These are phyloP conservation scores for Phytophthora kernoviae DNA, from an alignment of 352 stramenopile species.

Conservation along the genomic window DNA sequence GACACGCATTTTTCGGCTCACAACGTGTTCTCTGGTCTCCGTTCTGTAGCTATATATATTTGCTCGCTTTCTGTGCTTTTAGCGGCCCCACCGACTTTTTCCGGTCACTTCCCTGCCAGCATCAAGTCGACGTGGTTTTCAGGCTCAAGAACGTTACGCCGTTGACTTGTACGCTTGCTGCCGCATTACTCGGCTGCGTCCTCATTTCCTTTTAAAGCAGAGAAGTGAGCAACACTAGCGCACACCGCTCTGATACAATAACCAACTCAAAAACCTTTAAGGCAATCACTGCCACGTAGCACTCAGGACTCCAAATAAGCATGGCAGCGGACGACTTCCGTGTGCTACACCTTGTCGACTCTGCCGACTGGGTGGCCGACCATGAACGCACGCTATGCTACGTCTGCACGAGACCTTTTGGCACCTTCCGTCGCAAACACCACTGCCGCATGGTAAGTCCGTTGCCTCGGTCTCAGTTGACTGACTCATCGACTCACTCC, in stretches of 20 bases:
- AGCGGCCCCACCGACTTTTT: slow-evolving; percentile 28
- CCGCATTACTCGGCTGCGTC: slow-evolving; percentile 13
- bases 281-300: too few relatives aligned
- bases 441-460: slow-evolving; percentile 79
- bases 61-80: slow-evolving; percentile 15
- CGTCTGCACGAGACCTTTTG: slow-evolving; percentile 80
- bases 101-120: slow-evolving; percentile 11
- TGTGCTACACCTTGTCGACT: slow-evolving; percentile 76
- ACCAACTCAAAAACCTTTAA: too few relatives aligned
- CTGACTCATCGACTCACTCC: not conserved
- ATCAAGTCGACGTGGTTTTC: slow-evolving; percentile 8
- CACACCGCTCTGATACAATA: too few relatives aligned
- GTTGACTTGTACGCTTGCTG: slow-evolving; percentile 2
- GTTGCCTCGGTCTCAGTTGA: not conserved
- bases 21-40: not conserved
- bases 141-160: slow-evolving; percentile 18
- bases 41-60: not conserved
- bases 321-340: slow-evolving; percentile 56
- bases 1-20: too few relatives aligned
- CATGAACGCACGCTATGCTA: slow-evolving; percentile 71
- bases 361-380: slow-evolving; percentile 78
- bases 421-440: slow-evolving; percentile 85
- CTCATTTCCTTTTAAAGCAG: slow-evolving; percentile 12
- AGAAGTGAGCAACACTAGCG: slow-evolving; percentile 6
- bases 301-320: slow-evolving; percentile 8